Evolutionary conservation across 1,284 basidiomycete species (phyloP).

Genomic region (Boletus sp.): DNA sequence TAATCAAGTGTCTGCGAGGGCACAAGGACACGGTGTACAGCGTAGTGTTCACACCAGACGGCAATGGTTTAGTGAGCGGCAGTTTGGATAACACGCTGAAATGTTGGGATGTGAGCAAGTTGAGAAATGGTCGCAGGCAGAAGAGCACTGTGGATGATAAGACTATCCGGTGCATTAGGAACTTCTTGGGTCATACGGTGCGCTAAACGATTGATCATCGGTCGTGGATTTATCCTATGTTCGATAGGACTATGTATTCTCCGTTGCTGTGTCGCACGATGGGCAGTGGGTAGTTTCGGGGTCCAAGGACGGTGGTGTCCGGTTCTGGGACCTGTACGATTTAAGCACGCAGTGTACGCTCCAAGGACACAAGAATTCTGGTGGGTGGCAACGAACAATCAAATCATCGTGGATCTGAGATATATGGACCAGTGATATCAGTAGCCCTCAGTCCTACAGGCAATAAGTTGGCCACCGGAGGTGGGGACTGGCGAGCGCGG

Average conservation of each 20-base stretch:
- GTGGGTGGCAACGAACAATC: constrained; percentile 29
- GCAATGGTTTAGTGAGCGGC: constrained; percentile 75
- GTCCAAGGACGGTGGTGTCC: constrained; percentile 85
- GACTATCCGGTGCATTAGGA: constrained; percentile 63
- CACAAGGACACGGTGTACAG: constrained; percentile 85
- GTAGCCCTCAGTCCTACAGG: constrained; percentile 77
- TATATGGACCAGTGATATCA: constrained; percentile 65
- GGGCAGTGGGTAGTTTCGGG: constrained; percentile 87
- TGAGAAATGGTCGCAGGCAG: constrained; percentile 38
- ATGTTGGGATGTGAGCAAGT: constrained; percentile 74
- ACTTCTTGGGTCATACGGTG: constrained; percentile 79
- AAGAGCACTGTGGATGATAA: constrained; percentile 40
- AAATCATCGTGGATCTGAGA: constrained; percentile 14
- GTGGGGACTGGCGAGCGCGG: constrained; percentile 80
- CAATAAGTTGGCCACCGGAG: constrained; percentile 77
- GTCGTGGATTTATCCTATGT: constrained; percentile 4
- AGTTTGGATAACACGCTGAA: constrained; percentile 86
- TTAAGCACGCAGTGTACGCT: constrained; percentile 79
- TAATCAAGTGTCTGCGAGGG: constrained; percentile 74
- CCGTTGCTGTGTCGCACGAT: constrained; percentile 79
- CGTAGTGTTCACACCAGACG: constrained; percentile 86
- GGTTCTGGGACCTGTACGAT: constrained; percentile 81
- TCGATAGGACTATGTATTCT: constrained; percentile 69
- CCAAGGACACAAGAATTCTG: constrained; percentile 88
- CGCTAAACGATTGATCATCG: constrained; percentile 18